Evolutionary conservation across 805 yeast species (phyloP), one percentile per base, ranked within the genome.

Genomic region (Yamadazyma sp.): DNA sequence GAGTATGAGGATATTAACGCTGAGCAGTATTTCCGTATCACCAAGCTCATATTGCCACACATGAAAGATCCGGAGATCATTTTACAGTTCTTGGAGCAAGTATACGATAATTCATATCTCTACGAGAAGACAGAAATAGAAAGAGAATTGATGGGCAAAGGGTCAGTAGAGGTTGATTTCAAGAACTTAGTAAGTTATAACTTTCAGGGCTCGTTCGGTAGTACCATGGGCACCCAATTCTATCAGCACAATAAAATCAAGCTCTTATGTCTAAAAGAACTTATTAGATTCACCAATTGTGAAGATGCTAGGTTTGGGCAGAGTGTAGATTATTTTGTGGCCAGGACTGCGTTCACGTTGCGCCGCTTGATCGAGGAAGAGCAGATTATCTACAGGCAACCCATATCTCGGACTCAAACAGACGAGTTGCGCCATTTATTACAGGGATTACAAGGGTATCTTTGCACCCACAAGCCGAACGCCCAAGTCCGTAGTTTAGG

Each of bases 291-390:
- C 47, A 46, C 50, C 3, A 33, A 43, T 3, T 21, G 35, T 3
- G 40, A 33, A 11, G 37, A 50, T 14, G 41, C 42, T 6, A 54
- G 56, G 10, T 54, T 32, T 45, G 48, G 47, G 4, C 17, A 49
- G 9, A 40, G 52, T 28, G 47, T 48, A 36, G 41, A 47, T 2
- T 82, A 65, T 47, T 65, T 85, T 21, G 57, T 77, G 0, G 67
- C 79, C 13, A 67, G 95, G 27, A 62, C 75, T 17, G 77, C 84
- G 0, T 70, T 84, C 43, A 71, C 78, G 0, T 59, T 90, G 29
- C 69, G 83, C 38, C 75, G 83, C 41, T 80, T 77, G 44, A 63
- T 84, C 5, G 77, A 82, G 11, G 89, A 84, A 46, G 75, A 71
- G 35, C 73, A 70, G 21, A 59, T 89, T 9, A 53, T 82, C 5